A percentile compares a stretch with the other conserved stretches of the same genome.
Conservation (phyloP, 305 asterid genomes). For the Solanum chacoense region DNA sequence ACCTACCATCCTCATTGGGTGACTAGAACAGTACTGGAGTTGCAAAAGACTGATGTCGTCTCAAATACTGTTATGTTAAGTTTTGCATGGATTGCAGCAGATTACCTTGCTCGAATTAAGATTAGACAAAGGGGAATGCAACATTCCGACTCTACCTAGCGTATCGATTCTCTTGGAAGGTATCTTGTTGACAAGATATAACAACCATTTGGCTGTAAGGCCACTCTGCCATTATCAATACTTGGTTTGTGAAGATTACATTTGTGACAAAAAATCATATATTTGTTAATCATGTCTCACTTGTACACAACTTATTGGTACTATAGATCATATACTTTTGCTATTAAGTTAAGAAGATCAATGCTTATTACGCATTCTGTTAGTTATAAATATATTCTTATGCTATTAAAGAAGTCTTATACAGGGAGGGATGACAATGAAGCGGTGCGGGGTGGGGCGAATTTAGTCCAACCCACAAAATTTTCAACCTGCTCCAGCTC, state of each 20-base stretch:
- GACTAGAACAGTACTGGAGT: constrained; percentile 26
- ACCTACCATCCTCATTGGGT: constrained; percentile 65
- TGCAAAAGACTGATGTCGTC: constrained; percentile 23
- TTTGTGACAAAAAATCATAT: background rate
- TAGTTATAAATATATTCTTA: background rate
- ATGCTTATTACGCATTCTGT: background rate
- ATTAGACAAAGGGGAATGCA: constrained; percentile 31
- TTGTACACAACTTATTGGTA: background rate
- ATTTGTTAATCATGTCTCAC: background rate
- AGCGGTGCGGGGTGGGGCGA: background rate
- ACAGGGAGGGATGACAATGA: background rate
- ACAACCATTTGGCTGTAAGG: constrained; percentile 13
- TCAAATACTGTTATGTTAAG: constrained; percentile 55
- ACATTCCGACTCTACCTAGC: constrained; percentile 34
- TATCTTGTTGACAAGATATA: constrained; percentile 67
- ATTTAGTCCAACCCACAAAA: background rate
- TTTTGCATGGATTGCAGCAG: constrained; percentile 94
- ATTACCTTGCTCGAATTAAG: constrained; percentile 74
- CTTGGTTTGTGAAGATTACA: background rate
- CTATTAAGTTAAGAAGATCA: background rate
- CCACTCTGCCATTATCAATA: constrained; percentile 11
- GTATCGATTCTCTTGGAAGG: constrained; percentile 58
- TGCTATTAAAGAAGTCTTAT: background rate
- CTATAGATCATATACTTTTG: background rate
- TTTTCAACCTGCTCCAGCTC: background rate